Conservation (phyloP, 805 yeast species). For the Wickerhamomyces silvicola region DNA sequence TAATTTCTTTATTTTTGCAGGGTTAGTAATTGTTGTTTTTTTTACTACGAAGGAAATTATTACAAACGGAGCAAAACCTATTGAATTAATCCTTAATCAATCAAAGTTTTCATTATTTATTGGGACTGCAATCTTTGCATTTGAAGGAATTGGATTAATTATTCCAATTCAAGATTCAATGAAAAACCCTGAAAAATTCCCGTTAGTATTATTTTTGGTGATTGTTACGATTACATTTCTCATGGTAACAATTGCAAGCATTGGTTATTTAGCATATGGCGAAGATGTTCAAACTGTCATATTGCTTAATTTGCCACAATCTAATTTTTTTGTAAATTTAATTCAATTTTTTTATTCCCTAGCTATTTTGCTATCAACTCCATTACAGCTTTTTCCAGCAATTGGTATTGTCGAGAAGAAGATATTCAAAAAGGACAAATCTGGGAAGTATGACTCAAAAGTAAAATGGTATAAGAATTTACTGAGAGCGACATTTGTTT, state of each 20-base stretch:
- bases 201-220: constrained; percentile 55
- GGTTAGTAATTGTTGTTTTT: constrained; percentile 57
- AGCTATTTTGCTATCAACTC: constrained; percentile 73
- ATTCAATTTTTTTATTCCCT: constrained; percentile 68
- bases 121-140: constrained; percentile 84
- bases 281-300: constrained; percentile 58
- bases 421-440: constrained; percentile 39
- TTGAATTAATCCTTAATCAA: constrained; percentile 45
- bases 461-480: constrained; percentile 65
- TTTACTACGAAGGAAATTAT: constrained; percentile 44
- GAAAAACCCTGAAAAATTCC: constrained; percentile 69
- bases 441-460: constrained; percentile 49
- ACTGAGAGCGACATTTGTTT: constrained; percentile 48
- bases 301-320: constrained; percentile 65
- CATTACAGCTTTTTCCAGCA: constrained; percentile 77
- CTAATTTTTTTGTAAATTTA: constrained; percentile 49
- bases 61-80: constrained; percentile 41
- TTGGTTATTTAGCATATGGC: constrained; percentile 72
- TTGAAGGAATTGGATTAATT: constrained; percentile 78
- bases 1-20: constrained; percentile 59
- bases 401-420: constrained; percentile 64
- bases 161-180: constrained; percentile 80
- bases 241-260: constrained; percentile 55
- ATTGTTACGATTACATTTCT: constrained; percentile 55
- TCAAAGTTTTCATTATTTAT: constrained; percentile 64